Percentiles rank a stretch among this genome's conserved stretches.
Evolutionary conservation across 768 basidiomycete species (phyloP).

Genomic region (Russula dissimulans): DNA sequence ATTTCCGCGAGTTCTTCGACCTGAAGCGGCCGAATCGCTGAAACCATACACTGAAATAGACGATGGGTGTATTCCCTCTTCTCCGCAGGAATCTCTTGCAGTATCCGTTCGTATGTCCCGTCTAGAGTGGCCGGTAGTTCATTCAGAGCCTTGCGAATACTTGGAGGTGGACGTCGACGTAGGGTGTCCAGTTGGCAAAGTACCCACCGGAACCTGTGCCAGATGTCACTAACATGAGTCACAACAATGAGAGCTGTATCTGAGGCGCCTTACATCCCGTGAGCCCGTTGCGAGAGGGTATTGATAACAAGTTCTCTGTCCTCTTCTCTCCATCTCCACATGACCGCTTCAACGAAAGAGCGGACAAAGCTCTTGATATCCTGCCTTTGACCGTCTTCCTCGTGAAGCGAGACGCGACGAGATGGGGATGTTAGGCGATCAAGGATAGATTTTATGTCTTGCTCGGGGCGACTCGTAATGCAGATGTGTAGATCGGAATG

Average conservation of each 20-base stretch:
- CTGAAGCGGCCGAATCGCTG: background rate
- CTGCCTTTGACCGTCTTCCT: constrained; percentile 1
- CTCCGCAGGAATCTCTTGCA: background rate
- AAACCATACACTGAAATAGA: background rate
- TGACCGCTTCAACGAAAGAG: background rate
- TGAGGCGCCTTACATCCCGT: background rate
- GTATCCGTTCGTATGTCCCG: background rate
- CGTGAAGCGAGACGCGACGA: background rate
- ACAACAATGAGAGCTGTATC: too few species aligned
- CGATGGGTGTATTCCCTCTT: background rate
- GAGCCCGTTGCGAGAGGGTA: background rate
- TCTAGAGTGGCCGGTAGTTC: background rate
- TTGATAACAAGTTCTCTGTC: background rate
- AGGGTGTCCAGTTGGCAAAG: background rate
- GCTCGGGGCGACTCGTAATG: background rate
- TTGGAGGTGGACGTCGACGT: background rate
- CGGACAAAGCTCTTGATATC: background rate
- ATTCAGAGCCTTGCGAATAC: background rate
- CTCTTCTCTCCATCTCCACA: background rate
- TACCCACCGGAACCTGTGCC: background rate
- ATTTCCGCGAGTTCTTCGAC: constrained; percentile 1
- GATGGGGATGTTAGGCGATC: background rate
- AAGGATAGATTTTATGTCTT: background rate
- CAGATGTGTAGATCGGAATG: background rate
- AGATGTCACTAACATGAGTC: background rate